Base-by-base conservation (phyloP, 2,329 filamentous ascomycete genomes). In the Ophiostoma triangulosporum region DNA sequence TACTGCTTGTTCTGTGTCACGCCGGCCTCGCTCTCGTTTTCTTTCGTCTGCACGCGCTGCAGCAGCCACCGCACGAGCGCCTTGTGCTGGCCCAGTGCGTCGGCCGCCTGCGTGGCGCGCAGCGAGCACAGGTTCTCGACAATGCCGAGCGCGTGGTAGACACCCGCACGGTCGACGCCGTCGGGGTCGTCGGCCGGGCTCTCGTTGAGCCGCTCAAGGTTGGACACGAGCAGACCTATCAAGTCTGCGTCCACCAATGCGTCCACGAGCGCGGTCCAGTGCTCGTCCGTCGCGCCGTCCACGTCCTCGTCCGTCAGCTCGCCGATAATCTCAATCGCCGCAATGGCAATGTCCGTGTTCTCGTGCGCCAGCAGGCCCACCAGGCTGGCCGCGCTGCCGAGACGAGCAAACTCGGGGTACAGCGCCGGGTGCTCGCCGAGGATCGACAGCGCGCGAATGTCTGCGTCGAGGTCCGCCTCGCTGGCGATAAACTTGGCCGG, bases 281-380 rank as follows among this genome's bases (percentile, higher is more conserved):
- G 82, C 53, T 80, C 80, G 61, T 89, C 83, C 56, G 84, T 81
- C n/a, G 46, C 46, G 2, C 86, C 88, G 40, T 83, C 76, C 2
- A 95, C 88, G 63, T 97, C 91, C 64, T 98, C 90, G 62, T 97
- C 93, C 14, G 88, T 94, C 60, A 97, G 72, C 69, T 98, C 93
- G 54, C 81, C 83, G 50, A 98, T 80, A 48, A 96, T 86, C 69
- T 97, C 86, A 50, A 95, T 83, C 0, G 85, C 87, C 58, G 85
- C 87, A 61, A 97, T 95, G 11, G 93, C 89, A 59, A 98, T 94
- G 64, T 98, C 93, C 0, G 90, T 91, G 65, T 98, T 98, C 62
- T 98, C 93, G 65, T 98, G 93, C 15, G 91, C 84, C 49, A 98
- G 72, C 51, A 98, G 69, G 2, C 83, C 80, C 1, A 95, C 88